Evolutionary conservation across 2,329 filamentous ascomycete species (phyloP), one percentile per base, ranked within the genome.

Genomic region (Calonectria montana): DNA sequence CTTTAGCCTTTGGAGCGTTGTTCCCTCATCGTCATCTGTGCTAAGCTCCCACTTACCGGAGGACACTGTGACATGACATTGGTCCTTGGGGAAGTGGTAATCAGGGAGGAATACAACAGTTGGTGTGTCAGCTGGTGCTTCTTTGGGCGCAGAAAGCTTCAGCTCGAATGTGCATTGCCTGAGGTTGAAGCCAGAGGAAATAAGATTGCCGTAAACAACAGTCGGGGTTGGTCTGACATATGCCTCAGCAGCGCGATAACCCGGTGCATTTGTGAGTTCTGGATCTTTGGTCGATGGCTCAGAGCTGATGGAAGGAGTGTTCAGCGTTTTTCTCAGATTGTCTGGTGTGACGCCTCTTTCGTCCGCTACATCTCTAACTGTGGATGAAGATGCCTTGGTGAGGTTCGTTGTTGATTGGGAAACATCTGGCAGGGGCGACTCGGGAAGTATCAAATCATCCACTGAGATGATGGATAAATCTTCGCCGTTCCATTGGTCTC

Each of bases 401-500:
- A 82, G 71, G 59, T 79, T 90, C 4, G 87, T 81, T 0, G 87
- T 86, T 1, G 90, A 89, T 57, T 83, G 86, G 65, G 84, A 80
- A 4, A 79, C 84, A 70, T 80, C 86, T 1, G 88, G 88, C 3
- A 90, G 72, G 7, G 88, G 81, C 2, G 89, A 90, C 45, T 87
- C 80, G 2, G 89, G 88, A 45, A 93, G 81, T 18, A 87, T 84
- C 67, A 91, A 92, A 82, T 99, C 97, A 80, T 99, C 96, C 6
- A 91, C 78, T 0, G 95, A 98, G 81, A 92, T 93, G 67, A 99
- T 97, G 6, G 96, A 98, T 39, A 99, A 85, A 81, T 99, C 97
- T 83, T 99, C 97, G 57, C 97, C 97, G 77, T 99, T 99, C 97
- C 97, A 99, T 75, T 95, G 91, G 79, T 99, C 97, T 67, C 97